phyloP scores from a whole-genome alignment of 345 rosid species.

The Clarkia xantiana region DNA sequence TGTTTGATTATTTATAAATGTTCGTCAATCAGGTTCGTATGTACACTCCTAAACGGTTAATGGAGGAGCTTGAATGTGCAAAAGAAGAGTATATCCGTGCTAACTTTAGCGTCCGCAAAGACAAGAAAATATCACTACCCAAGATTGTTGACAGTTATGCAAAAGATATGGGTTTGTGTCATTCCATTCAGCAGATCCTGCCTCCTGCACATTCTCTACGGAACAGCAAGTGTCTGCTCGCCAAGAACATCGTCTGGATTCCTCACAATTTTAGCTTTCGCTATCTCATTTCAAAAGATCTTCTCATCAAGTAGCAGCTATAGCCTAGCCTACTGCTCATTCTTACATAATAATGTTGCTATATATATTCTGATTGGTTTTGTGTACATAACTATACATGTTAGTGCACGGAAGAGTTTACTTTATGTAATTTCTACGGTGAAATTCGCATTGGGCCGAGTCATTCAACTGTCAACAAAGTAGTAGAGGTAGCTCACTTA shows the following conservation, averaged over 20 bases:
- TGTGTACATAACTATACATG: too few species aligned
- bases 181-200: slow-evolving; percentile 34
- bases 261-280: slow-evolving; percentile 79
- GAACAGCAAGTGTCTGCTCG: slow-evolving; percentile 42
- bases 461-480: too few species aligned
- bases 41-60: slow-evolving; percentile 56
- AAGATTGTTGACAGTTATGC: slow-evolving; percentile 64
- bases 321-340: too few species aligned
- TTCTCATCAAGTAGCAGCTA: slow-evolving; percentile 40
- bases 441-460: too few species aligned
- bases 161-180: slow-evolving; percentile 53
- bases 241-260: slow-evolving; percentile 73
- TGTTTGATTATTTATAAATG: not conserved
- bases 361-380: too few species aligned
- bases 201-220: slow-evolving; percentile 37
- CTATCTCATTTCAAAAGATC: slow-evolving; percentile 73
- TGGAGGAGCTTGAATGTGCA: slow-evolving; percentile 70
- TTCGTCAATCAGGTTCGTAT: slow-evolving; percentile 83
- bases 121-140: slow-evolving; percentile 62
- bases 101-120: slow-evolving; percentile 54
- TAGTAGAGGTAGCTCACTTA: too few species aligned
- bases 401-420: too few species aligned
- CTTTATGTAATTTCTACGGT: too few species aligned
- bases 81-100: slow-evolving; percentile 84
- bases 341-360: too few species aligned